phyloP scores from a whole-genome alignment of 208 protist species.

The Leishmania lainsoni region DNA sequence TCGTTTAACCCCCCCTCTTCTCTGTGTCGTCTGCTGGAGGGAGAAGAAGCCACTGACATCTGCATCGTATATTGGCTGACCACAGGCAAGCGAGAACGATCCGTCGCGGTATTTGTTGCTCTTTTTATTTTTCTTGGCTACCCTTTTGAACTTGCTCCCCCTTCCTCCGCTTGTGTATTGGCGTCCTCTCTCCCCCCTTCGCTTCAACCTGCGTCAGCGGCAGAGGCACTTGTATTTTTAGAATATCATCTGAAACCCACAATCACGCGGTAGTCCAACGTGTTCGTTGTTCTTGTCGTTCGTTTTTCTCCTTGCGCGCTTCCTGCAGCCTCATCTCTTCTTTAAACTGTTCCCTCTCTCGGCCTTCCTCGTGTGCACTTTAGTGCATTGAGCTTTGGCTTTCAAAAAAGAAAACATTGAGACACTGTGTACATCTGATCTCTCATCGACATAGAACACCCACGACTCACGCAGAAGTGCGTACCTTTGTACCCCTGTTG shows the following conservation, averaged over 20 bases:
- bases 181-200: background rate
- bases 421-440: background rate
- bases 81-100: background rate
- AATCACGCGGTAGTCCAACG: background rate
- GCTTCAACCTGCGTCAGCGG: background rate
- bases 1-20: background rate
- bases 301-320: background rate
- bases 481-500: background rate
- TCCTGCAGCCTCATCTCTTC: no score
- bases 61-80: background rate
- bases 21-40: background rate
- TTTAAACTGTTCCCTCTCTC: background rate
- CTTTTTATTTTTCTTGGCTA: background rate
- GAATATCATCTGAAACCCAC: background rate
- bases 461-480: background rate
- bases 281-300: background rate
- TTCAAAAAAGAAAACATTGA: background rate
- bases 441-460: background rate
- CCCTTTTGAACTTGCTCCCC: background rate
- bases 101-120: background rate
- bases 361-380: background rate
- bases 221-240: background rate
- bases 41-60: background rate
- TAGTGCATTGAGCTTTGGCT: background rate
- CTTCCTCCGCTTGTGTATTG: background rate